A percentile compares a stretch with the other conserved stretches of the same genome.
phyloP scores from a whole-genome alignment of 345 rosid genomes.

The Eucalyptus erythrocorys region DNA sequence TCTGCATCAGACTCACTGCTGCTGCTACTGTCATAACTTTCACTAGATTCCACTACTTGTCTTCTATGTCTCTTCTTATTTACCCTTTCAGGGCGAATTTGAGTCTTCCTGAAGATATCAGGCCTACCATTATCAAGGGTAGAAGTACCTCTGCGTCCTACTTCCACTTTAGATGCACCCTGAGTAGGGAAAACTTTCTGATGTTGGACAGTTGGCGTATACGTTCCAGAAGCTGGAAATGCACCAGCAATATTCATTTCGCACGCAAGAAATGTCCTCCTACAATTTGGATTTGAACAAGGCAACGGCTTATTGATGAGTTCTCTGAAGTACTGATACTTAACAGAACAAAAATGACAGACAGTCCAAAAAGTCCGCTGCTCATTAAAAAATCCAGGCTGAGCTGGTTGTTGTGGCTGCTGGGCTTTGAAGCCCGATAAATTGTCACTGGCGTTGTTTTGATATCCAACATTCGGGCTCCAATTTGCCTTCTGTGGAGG shows the following conservation, averaged over 20 bases:
- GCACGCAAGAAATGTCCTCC: slow-evolving; percentile 35
- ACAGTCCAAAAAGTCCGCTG: slow-evolving; percentile 47
- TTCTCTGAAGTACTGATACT: slow-evolving; percentile 27
- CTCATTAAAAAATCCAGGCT: slow-evolving; percentile 17
- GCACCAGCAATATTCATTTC: slow-evolving; percentile 17
- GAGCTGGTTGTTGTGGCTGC: slow-evolving; percentile 23
- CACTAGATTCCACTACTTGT: slow-evolving; percentile 38
- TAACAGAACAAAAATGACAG: slow-evolving; percentile 55
- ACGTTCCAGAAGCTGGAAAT: slow-evolving; percentile 4
- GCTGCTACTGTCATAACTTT: slow-evolving; percentile 29
- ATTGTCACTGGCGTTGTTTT: slow-evolving; percentile 4
- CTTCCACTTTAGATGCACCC: slow-evolving; percentile 25
- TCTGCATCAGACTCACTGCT: slow-evolving; percentile 32
- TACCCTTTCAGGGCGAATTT: slow-evolving; percentile 12
- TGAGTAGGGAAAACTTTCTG: slow-evolving; percentile 28
- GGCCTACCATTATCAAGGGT: slow-evolving; percentile 8
- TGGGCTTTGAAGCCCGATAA: slow-evolving; percentile 17
- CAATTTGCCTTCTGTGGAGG: slow-evolving; percentile 17
- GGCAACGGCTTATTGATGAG: slow-evolving; percentile 13
- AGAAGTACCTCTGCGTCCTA: slow-evolving; percentile 15
- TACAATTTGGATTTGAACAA: slow-evolving; percentile 35
- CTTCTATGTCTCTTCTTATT: slow-evolving; percentile 40
- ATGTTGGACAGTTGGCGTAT: slow-evolving; percentile 21
- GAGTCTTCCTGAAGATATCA: slow-evolving; percentile 12
- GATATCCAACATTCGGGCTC: slow-evolving; percentile 8